These are phyloP conservation scores for Hevea brasiliensis DNA, from an alignment of 345 rosid genomes.

Conservation along the genomic window DNA sequence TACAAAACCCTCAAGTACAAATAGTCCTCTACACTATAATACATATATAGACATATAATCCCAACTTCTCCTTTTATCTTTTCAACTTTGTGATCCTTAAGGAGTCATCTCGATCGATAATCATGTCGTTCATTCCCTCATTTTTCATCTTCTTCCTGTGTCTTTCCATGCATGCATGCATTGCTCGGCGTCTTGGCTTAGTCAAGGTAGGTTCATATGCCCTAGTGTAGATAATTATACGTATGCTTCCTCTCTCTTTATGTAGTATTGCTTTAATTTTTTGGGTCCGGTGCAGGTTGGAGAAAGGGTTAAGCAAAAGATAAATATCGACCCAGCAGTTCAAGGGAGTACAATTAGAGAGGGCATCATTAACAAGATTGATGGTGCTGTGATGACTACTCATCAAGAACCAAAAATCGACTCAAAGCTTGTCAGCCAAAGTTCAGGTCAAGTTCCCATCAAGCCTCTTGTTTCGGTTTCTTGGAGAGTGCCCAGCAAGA, in stretches of 20 bases:
- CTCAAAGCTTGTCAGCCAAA: background rate
- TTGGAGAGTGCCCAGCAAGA: constrained; percentile 23
- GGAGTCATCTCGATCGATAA: background rate
- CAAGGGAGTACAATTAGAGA: background rate
- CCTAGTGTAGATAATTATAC: background rate
- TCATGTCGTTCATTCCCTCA: constrained; percentile 23
- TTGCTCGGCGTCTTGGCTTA: constrained; percentile 36
- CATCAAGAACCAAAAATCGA: background rate
- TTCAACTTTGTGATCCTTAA: constrained; percentile 2
- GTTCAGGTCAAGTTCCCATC: constrained; percentile 26
- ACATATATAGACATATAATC: background rate
- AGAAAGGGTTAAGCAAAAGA: constrained; percentile 1
- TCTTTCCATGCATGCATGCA: constrained; percentile 36
- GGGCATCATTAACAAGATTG: background rate
- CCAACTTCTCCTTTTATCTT: background rate
- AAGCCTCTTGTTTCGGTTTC: constrained; percentile 26
- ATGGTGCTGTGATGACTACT: background rate
- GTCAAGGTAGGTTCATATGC: background rate
- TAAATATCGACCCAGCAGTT: background rate
- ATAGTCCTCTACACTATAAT: background rate
- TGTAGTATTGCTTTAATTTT: background rate
- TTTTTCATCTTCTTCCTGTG: constrained; percentile 28
- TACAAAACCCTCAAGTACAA: background rate
- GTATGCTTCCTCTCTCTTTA: background rate
- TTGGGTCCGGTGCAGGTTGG: constrained; percentile 9